These are phyloP conservation scores for Phytophthora parvispora DNA, from an alignment of 352 stramenopile species.

Conservation along the genomic window DNA sequence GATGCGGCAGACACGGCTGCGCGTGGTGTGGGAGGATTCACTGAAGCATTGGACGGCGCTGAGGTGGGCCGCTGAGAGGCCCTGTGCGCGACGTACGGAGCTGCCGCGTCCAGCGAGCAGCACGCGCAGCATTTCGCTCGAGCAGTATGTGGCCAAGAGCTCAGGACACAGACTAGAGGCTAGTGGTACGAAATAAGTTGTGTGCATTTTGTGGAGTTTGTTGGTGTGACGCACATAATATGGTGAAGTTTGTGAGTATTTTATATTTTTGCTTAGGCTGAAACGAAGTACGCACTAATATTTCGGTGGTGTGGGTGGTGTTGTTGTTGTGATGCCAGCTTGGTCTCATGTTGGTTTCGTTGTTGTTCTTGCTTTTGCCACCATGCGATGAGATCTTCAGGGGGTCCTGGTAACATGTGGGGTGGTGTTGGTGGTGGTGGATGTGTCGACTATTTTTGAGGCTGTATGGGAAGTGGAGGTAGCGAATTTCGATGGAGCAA, in stretches of 20 bases:
- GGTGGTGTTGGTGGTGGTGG: too few relatives aligned
- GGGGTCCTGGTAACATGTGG: too few relatives aligned
- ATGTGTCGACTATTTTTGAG: slow-evolving; percentile 18
- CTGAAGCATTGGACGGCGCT: not conserved
- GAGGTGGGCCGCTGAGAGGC: not conserved
- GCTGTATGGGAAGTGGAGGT: slow-evolving; percentile 6
- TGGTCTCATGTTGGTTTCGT: slow-evolving; percentile 16
- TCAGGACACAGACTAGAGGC: slow-evolving; percentile 12
- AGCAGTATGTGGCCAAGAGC: slow-evolving; percentile 14
- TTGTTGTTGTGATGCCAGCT: not conserved
- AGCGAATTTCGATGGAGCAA: slow-evolving; percentile 12
- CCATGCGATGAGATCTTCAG: slow-evolving; percentile 9
- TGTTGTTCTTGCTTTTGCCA: not conserved
- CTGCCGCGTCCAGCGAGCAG: slow-evolving; percentile 15
- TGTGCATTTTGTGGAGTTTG: not conserved
- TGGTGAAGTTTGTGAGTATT: not conserved
- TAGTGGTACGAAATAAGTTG: slow-evolving; percentile 3
- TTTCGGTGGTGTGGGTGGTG: not conserved
- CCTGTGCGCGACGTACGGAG: slow-evolving; percentile 11
- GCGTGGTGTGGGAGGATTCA: slow-evolving; percentile 2
- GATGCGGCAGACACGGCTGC: not conserved
- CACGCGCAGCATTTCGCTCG: slow-evolving; percentile 25
- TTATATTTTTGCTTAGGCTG: too few relatives aligned
- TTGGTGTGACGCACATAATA: slow-evolving; percentile 12
- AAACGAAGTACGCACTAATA: not conserved